A percentile compares a stretch with the other conserved stretches of the same genome.
Evolutionary conservation across 2,329 filamentous ascomycete genomes (phyloP).

Genomic region (Aspergillus phoenicis): DNA sequence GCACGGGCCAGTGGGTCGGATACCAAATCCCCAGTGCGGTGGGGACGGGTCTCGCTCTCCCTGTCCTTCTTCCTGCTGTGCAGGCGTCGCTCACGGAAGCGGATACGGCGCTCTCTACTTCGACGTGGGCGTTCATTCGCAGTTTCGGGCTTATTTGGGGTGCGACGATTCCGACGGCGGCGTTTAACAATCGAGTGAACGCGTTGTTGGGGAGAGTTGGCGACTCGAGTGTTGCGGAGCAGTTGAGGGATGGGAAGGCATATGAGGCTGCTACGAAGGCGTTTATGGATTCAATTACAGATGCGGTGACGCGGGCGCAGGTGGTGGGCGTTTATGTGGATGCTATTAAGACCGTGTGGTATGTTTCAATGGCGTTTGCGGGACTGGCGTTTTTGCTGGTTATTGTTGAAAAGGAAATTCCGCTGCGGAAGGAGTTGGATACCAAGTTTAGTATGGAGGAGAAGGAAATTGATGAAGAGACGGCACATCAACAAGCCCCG

Average conservation of each 20-base stretch:
- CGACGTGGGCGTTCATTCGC: conserved; percentile 34
- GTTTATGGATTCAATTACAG: conserved; percentile 2
- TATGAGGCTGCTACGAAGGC: conserved; percentile 25
- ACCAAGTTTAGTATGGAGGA: not conserved
- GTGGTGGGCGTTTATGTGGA: conserved; percentile 39
- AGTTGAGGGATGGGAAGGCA: conserved; percentile 24
- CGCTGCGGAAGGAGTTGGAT: not conserved
- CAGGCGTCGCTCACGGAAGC: conserved; percentile 32
- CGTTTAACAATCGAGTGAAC: conserved; percentile 35
- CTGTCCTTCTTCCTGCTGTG: conserved; percentile 31
- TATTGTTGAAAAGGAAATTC: conserved; percentile 39
- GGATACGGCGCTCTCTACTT: conserved; percentile 31
- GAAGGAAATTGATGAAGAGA: not conserved
- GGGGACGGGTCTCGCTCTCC: conserved; percentile 31
- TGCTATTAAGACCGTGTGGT: conserved; percentile 42
- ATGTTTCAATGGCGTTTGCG: conserved; percentile 38
- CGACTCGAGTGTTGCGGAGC: conserved; percentile 12
- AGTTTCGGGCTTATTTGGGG: conserved; percentile 38
- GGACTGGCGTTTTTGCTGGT: conserved; percentile 38
- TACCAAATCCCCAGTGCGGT: conserved; percentile 31
- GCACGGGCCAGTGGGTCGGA: conserved; percentile 28
- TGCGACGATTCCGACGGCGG: conserved; percentile 30
- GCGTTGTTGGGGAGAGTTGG: conserved; percentile 7
- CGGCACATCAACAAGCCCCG: no score
- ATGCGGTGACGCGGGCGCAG: conserved; percentile 17